Evolutionary conservation across 2,329 filamentous ascomycete genomes (phyloP).

Genomic region (Diaporthe citrichinensis): DNA sequence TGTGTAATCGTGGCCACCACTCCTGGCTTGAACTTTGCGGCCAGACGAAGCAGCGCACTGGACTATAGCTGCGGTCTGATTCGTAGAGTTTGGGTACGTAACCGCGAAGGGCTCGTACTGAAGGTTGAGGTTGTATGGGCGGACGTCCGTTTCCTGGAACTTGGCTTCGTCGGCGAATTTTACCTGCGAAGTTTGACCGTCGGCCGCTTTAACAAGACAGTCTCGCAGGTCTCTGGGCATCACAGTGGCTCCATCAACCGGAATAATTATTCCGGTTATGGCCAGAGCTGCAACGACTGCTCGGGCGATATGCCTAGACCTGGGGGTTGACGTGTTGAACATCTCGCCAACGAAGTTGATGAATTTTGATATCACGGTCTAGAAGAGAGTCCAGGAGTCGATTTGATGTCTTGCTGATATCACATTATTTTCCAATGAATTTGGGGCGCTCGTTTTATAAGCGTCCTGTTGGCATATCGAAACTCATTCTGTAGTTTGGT

Average conservation of each 20-base stretch:
- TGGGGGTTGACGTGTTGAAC: not conserved
- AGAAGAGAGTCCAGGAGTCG: not conserved
- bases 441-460: not conserved
- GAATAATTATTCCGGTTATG: not conserved
- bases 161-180: not conserved
- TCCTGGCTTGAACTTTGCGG: constrained; percentile 1
- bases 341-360: not conserved
- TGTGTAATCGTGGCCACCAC: constrained; percentile 6
- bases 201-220: not conserved
- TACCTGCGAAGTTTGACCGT: not conserved
- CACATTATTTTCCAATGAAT: not conserved
- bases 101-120: not conserved
- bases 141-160: not conserved
- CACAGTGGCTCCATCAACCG: not conserved
- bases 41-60: not conserved
- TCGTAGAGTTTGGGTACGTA: not conserved
- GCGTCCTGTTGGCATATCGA: not conserved
- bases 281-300: not conserved
- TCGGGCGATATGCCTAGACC: not conserved
- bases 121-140: constrained; percentile 14
- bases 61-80: not conserved
- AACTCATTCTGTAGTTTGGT: not conserved
- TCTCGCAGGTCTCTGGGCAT: not conserved
- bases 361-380: not conserved
- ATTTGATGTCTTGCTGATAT: not conserved